A percentile compares a stretch with the other conserved stretches of the same genome.
Conservation (phyloP, 2,329 filamentous ascomycete species). For the Aspergillus udagawae region DNA sequence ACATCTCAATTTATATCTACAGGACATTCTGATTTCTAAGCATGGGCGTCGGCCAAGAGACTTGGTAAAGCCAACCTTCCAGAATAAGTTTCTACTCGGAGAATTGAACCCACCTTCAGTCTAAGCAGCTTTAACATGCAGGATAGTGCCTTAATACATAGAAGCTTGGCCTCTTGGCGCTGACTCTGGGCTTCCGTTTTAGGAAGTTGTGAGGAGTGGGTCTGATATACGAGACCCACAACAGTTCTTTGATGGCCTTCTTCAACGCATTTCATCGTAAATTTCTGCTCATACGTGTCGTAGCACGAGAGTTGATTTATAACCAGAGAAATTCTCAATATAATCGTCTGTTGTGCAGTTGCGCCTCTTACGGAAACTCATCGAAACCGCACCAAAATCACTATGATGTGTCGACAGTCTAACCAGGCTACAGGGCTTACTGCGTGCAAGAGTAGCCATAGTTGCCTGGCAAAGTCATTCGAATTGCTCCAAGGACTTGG, state of each 20-base stretch:
- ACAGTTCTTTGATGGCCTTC: too few species aligned
- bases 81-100: neutral
- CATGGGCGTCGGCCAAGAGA: neutral
- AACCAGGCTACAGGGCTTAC: too few species aligned
- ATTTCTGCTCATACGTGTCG: neutral
- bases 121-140: neutral
- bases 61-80: neutral
- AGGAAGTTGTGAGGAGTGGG: constrained; percentile 23
- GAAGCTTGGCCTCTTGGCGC: neutral
- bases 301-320: neutral
- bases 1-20: neutral
- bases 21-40: neutral
- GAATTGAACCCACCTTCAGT: neutral
- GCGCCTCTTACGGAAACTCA: too few species aligned
- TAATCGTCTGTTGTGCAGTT: too few species aligned
- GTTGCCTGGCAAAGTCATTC: too few species aligned
- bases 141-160: neutral
- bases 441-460: too few species aligned
- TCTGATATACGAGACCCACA: neutral
- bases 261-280: neutral
- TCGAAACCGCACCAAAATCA: too few species aligned
- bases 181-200: constrained; percentile 13
- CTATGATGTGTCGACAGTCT: too few species aligned
- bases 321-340: neutral
- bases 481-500: too few species aligned